These are phyloP conservation scores for Phytophthora crassamura DNA, from an alignment of 352 stramenopile genomes.

Conservation along the genomic window DNA sequence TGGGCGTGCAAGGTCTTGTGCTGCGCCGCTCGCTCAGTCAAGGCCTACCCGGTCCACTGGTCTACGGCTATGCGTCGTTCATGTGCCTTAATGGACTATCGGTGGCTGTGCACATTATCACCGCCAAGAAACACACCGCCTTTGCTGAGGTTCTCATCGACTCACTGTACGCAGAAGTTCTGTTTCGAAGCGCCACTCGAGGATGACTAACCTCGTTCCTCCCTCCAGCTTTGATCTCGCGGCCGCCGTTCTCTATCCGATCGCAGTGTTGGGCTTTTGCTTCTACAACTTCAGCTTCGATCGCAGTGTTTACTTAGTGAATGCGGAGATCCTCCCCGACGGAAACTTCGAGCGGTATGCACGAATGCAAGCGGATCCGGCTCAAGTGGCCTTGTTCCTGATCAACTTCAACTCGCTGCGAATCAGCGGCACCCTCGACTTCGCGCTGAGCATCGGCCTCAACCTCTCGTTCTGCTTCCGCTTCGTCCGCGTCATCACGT, in stretches of 20 bases:
- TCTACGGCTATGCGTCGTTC: constrained; percentile 30
- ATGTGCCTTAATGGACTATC: constrained; percentile 34
- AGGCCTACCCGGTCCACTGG: constrained; percentile 29
- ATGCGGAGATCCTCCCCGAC: constrained; percentile 26
- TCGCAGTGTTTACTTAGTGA: constrained; percentile 24
- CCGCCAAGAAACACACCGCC: constrained; percentile 14
- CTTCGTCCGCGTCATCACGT: constrained; percentile 31
- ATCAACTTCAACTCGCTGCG: constrained; percentile 42
- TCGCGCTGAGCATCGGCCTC: constrained; percentile 40
- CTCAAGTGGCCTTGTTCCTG: constrained; percentile 37
- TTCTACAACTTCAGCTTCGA: constrained; percentile 41
- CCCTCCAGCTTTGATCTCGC: constrained; percentile 42
- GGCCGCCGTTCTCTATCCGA: constrained; percentile 38
- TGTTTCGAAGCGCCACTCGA: no score
- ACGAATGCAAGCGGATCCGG: constrained; percentile 33
- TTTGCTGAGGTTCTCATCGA: constrained; percentile 46
- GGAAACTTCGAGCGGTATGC: constrained; percentile 42
- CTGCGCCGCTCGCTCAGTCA: constrained; percentile 24
- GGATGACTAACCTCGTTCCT: no score
- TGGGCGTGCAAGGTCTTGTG: constrained; percentile 30
- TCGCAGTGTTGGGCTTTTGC: constrained; percentile 31
- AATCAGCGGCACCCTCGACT: constrained; percentile 30
- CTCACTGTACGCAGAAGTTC: constrained; percentile 19
- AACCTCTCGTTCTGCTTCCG: constrained; percentile 47
- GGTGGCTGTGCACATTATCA: constrained; percentile 21